A percentile compares a stretch with the other conserved stretches of the same genome.
These are phyloP conservation scores for Solanum etuberosum DNA, from an alignment of 257 asterid genomes.

Conservation along the genomic window DNA sequence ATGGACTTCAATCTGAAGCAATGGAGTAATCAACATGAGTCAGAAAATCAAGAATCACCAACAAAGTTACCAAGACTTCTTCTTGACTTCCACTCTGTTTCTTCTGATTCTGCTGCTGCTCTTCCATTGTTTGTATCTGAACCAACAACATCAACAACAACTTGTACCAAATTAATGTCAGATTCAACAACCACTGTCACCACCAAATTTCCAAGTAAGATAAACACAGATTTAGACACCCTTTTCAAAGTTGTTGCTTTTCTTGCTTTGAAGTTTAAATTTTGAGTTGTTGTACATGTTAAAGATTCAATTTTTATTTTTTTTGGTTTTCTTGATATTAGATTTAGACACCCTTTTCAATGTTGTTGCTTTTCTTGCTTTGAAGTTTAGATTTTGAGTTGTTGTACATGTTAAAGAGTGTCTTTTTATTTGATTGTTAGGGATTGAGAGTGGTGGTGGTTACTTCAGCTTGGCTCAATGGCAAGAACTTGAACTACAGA, in stretches of 20 bases:
- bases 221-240: background rate
- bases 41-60: constrained; percentile 20
- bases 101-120: constrained; percentile 5
- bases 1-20: constrained; percentile 84
- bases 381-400: background rate
- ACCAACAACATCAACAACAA: constrained; percentile 19
- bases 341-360: background rate
- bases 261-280: background rate
- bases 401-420: background rate
- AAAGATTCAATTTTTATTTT: background rate
- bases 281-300: background rate
- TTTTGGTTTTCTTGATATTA: background rate
- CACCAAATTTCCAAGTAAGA: constrained; percentile 40
- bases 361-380: background rate
- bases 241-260: background rate
- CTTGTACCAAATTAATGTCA: constrained; percentile 22
- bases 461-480: constrained; percentile 77
- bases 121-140: constrained; percentile 73
- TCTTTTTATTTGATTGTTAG: constrained; percentile 6
- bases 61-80: constrained; percentile 48
- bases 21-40: constrained; percentile 46
- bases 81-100: constrained; percentile 12
- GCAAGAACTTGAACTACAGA: constrained; percentile 93
- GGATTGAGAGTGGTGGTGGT: constrained; percentile 54
- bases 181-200: constrained; percentile 28